Evolutionary conservation across 352 stramenopile species (phyloP).

Genomic region (Blastocystis hominis): DNA sequence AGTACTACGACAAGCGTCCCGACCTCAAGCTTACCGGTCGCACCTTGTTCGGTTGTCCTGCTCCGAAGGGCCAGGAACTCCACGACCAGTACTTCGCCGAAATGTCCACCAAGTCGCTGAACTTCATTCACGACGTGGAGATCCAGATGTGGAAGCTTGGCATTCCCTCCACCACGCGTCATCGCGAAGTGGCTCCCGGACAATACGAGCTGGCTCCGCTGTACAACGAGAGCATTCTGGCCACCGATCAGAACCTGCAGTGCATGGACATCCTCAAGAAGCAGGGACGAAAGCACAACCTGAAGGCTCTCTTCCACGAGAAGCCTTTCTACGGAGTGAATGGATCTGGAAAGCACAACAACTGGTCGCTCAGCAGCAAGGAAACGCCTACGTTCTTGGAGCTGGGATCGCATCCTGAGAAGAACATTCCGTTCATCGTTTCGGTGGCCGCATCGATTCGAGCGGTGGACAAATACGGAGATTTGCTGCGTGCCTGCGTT

Average conservation of each 20-base stretch:
- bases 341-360: constrained; percentile 77
- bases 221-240: constrained; percentile 70
- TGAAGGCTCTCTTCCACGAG: constrained; percentile 73
- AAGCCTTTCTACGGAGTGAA: constrained; percentile 79
- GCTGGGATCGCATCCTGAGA: constrained; percentile 64
- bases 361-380: constrained; percentile 72
- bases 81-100: constrained; percentile 76
- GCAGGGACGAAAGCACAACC: constrained; percentile 67
- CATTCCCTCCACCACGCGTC: constrained; percentile 72
- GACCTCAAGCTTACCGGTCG: constrained; percentile 72
- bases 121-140: constrained; percentile 75
- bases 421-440: constrained; percentile 67
- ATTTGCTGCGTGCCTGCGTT: constrained; percentile 73
- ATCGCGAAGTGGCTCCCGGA: constrained; percentile 74
- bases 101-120: constrained; percentile 67
- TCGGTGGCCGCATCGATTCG: constrained; percentile 71
- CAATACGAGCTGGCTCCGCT: constrained; percentile 76
- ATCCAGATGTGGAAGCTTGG: constrained; percentile 68
- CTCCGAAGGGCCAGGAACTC: constrained; percentile 74
- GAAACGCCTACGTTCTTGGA: constrained; percentile 68
- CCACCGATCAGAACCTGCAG: constrained; percentile 76
- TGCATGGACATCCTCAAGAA: constrained; percentile 77
- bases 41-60: constrained; percentile 72
- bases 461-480: constrained; percentile 71
- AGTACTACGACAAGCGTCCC: constrained; percentile 69